Base-by-base conservation (phyloP, 495 filamentous ascomycete species). In the Penicillium longicatenatum region DNA sequence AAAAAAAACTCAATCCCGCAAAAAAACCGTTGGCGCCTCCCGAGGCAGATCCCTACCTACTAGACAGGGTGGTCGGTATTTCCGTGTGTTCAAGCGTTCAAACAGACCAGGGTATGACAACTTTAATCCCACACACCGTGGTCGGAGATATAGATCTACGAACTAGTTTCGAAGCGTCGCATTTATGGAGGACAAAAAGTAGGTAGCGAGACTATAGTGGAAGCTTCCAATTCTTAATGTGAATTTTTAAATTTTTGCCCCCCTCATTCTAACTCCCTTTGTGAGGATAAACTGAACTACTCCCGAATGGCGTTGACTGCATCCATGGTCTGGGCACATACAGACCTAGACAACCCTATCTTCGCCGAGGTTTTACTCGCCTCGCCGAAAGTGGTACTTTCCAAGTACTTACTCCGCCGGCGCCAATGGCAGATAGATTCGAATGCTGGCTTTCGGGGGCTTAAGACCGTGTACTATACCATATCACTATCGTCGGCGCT, bases 101-200 rank as follows among this genome's bases (percentile, higher is more conserved):
- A 55, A 26, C 29, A 30, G 55, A 61, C 64, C 59, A 59, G 67
- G 64, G 62, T 65, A 33, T 22, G 58, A 59, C 64, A 70, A 70
- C 67, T 67, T 67, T 70, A 68, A 47, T 48, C 16, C 30, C n/a
- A 22, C 35, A 52, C 6, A 11, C 20, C 31, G 17, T 20, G 39
- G 17, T 37, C 22, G 6, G 17, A 26, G 37, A 39, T 39, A n/a
- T 46, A 35, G 42, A 47, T 37, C 52, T 35, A 17, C n/a, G 17
- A 19, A 33, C 29, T 10, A 16, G 26, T 39, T 17, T 51, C 11
- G 21, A 51, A 37, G 48, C 33, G 45, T 26, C 44, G 10, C 31
- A 10, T 6, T 35, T 35, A 35, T 35, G 31, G 26, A 6, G 26
- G 3, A 6, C 26, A 2, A 26, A 4, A 46, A n/a, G n/a, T n/a